Evolutionary conservation across 305 asterid genomes (phyloP), one percentile per base, ranked within the genome.

Genomic region (Caryopteris hybrid): DNA sequence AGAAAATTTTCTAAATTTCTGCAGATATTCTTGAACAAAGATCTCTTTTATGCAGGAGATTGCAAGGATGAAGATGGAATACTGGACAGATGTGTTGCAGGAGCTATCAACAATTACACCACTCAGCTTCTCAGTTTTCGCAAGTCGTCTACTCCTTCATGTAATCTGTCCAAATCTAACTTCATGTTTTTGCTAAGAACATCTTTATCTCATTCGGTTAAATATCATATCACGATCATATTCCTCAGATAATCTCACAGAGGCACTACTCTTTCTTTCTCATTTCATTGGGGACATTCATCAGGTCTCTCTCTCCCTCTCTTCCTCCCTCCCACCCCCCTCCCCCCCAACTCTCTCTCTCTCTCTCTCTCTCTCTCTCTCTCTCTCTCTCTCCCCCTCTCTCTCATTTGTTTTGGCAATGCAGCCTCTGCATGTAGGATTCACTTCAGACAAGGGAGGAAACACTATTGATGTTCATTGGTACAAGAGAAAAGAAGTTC

Each of bases 41-140:
- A 9, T 25, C 31, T 57, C 18, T n/a, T 17, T 11, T 4, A 20
- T 38, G 56, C 52, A 93, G 97, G 98, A 81, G 97, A 93, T 36
- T 93, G 99, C 81, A 93, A 89, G 79, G 96, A 88, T 77, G 87
- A 72, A 76, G 77, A 84, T 80, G 99, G 99, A 25, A 61, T 65
- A 64, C 57, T 48, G 53, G 95, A 78, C 17, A 85, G 90, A 34
- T 93, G 97, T 71, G 97, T 93, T 8, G 95, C 97, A 13, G 97
- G 97, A 47, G 99, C 95, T 12, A 87, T 93, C 75, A 85, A 88
- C 80, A 93, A 93, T 76, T 93, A 88, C 87, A 93, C 99, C 22
- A 58, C 60, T 9, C 99, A 90, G 77, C 96, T 93, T 21, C 90
- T 85, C 57, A 85, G 53, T 71, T 85, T 85, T 57, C 63, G 71